Conservation (phyloP, 116 monocot genomes). For the Zostera marina region DNA sequence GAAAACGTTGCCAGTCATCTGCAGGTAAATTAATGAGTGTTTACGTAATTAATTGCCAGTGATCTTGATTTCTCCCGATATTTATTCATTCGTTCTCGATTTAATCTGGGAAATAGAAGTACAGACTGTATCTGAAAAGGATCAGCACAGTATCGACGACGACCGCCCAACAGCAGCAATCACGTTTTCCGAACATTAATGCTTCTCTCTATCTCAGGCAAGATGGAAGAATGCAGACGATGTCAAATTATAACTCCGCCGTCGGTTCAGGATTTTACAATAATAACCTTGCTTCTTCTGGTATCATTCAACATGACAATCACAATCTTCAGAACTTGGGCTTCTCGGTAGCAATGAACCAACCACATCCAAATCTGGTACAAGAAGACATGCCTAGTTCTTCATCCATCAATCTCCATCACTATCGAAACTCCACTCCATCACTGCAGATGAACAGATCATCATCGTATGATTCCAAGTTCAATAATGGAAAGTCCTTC, state of each 20-base stretch:
- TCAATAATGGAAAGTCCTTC: too few species aligned
- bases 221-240: conserved; percentile 21
- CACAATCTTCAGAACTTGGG: conserved; percentile 24
- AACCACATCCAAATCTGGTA: conserved; percentile 21
- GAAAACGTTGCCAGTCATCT: conserved; percentile 96
- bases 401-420: not conserved
- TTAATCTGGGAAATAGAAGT: conserved; percentile 48
- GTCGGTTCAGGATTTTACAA: conserved; percentile 7
- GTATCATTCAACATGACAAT: conserved; percentile 20
- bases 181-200: conserved; percentile 33
- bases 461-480: too few species aligned
- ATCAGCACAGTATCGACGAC: conserved; percentile 38
- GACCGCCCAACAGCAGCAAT: conserved; percentile 62
- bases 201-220: conserved; percentile 34
- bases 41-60: too few species aligned
- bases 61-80: not conserved
- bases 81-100: not conserved
- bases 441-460: too few species aligned
- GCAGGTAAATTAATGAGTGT: conserved; percentile 36
- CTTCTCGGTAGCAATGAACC: conserved; percentile 11
- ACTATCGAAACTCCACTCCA: too few species aligned
- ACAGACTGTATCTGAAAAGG: conserved; percentile 81
- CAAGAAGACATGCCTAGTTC: conserved; percentile 43
- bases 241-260: conserved; percentile 17
- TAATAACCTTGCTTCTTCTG: conserved; percentile 16